Evolutionary conservation across 2,329 filamentous ascomycete species (phyloP), one percentile per base, ranked within the genome.

Genomic region (Aspergillus novofumigatus): DNA sequence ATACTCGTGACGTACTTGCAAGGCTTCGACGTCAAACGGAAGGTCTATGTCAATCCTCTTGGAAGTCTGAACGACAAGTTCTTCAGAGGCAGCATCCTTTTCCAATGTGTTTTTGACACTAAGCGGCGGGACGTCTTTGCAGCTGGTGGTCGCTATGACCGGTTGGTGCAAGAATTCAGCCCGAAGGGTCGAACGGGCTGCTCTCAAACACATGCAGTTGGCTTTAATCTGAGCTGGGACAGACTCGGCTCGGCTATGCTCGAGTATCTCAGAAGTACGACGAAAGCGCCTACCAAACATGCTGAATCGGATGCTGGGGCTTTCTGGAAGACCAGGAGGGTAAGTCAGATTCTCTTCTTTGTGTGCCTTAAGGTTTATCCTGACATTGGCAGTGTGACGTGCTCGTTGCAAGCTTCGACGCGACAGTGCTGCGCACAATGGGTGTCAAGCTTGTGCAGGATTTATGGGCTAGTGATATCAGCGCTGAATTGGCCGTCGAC

Each of bases 61-160:
- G 90, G 87, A 69, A 95, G 90, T 72, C 84, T 95, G 67, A 96
- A 96, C 68, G 92, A 97, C 69, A 89, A 88, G 56, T 97, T 97
- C 70, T 99, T 94, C 72, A 80, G 84, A 20, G 89, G 89, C 1
- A 92, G 92, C 7, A 80, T 97, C 28, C 79, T 97, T 47, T 97
- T 99, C 70, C 90, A 95, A 59, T 97, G 92, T 67, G 77, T 97
- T 2, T 91, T 92, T 62, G 93, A 97, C 70, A 95, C 91, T 70
- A 84, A 88, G 59, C 87, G 84, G 59, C 78, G 80, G 65, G 89
- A 94, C 64, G 90, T 97, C 0, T 91, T 97, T 68, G 94, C 93
- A 5, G 94, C 92, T 32, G 94, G 95, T 52, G 94, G 94, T 2
- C 86, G 94, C 51, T 99, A 99, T 70, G 95, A 99, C 71, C 86